Conservation (phyloP, 441 rosid genomes). For the Cnidoscolus chayamansa region DNA sequence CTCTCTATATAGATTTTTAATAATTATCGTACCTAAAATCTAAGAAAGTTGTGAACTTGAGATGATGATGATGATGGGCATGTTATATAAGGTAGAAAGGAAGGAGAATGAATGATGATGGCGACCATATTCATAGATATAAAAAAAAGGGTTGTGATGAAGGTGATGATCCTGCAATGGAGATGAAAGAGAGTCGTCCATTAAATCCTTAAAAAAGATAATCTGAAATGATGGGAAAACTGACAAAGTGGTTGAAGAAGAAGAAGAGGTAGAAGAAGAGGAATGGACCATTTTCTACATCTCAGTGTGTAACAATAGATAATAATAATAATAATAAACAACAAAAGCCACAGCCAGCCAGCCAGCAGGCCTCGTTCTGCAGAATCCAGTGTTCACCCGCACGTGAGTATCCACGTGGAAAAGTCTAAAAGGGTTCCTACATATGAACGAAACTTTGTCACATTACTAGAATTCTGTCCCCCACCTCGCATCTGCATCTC, state of each 20-base stretch:
- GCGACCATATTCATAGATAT: too few relatives aligned
- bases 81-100: too few relatives aligned
- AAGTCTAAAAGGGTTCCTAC: conserved; percentile 10
- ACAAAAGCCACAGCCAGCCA: not conserved
- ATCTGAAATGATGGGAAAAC: conserved; percentile 23
- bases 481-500: not conserved
- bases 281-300: not conserved
- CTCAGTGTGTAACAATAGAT: not conserved
- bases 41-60: too few relatives aligned
- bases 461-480: not conserved
- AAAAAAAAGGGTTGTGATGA: too few relatives aligned
- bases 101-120: too few relatives aligned
- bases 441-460: not conserved
- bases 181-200: too few relatives aligned
- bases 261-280: not conserved
- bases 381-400: not conserved
- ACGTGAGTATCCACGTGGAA: conserved; percentile 28
- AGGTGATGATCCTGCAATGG: too few relatives aligned
- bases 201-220: not conserved
- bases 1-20: too few relatives aligned
- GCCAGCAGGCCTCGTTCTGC: not conserved
- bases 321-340: not conserved
- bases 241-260: conserved; percentile 30
- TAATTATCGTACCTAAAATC: too few relatives aligned
- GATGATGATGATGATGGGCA: too few relatives aligned